Conservation (phyloP, 2,329 filamentous ascomycete species). For the Aspergillus sp. region DNA sequence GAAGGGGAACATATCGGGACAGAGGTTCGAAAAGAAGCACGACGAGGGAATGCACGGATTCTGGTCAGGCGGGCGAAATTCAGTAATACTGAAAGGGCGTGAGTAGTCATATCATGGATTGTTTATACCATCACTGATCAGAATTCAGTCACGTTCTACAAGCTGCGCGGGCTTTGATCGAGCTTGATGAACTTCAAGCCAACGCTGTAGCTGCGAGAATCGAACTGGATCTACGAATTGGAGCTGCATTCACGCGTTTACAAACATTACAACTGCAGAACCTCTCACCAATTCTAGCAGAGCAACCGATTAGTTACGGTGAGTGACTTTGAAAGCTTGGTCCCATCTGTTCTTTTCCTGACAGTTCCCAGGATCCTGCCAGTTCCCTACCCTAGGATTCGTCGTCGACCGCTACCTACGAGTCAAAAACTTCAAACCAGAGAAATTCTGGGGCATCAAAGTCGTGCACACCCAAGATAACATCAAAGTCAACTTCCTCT, state of each 20-base stretch:
- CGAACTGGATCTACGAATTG: constrained; percentile 86
- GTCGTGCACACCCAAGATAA: constrained; percentile 70
- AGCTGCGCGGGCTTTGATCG: constrained; percentile 68
- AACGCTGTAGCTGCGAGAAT: constrained; percentile 83
- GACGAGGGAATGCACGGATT: constrained; percentile 64
- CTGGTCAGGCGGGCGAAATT: constrained; percentile 81
- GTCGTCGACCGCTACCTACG: constrained; percentile 94
- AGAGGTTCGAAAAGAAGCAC: constrained; percentile 78
- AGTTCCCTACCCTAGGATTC: constrained; percentile 94
- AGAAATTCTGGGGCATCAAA: constrained; percentile 88
- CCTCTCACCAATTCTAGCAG: constrained; percentile 60
- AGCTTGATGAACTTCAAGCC: constrained; percentile 77
- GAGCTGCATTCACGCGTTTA: constrained; percentile 85
- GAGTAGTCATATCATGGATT: constrained; percentile 26
- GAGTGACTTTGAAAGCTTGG: constrained; percentile 14
- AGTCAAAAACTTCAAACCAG: constrained; percentile 87
- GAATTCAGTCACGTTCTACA: constrained; percentile 67
- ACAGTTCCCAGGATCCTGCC: constrained; percentile 63
- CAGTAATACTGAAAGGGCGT: constrained; percentile 92
- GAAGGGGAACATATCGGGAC: constrained; percentile 95
- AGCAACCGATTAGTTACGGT: constrained; percentile 75
- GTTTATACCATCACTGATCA: neutral
- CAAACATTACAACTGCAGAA: constrained; percentile 70
- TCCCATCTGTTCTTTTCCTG: neutral
- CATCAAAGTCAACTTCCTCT: constrained; percentile 75